These are phyloP conservation scores for Trichocladium antarcticum DNA, from an alignment of 495 filamentous ascomycete species.

Conservation along the genomic window DNA sequence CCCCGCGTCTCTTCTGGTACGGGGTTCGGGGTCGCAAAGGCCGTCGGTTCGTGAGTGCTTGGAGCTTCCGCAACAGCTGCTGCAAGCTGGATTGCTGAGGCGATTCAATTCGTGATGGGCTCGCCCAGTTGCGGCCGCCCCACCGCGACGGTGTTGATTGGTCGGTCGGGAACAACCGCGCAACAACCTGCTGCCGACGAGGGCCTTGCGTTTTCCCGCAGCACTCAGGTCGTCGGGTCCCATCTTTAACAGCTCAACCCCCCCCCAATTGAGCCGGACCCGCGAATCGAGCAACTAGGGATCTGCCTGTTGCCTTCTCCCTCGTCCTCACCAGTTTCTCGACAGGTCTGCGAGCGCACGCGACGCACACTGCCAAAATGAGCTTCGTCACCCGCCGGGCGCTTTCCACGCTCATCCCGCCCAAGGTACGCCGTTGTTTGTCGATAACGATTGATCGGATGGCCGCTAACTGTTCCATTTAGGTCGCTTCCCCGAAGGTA, in stretches of 20 bases:
- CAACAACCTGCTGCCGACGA: constrained; percentile 25
- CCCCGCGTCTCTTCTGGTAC: not conserved
- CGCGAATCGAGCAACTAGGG: constrained; percentile 6
- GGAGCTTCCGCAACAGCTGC: not conserved
- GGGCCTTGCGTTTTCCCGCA: constrained; percentile 20
- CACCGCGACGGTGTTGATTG: constrained; percentile 18
- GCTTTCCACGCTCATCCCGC: constrained; percentile 96
- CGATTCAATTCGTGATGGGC: constrained; percentile 7
- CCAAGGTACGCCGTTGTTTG: constrained; percentile 61
- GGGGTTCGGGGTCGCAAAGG: not conserved
- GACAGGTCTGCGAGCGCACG: constrained; percentile 16
- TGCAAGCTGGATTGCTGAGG: not conserved
- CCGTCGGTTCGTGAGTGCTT: not conserved
- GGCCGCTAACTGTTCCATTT: constrained; percentile 21
- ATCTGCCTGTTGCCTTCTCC: constrained; percentile 1
- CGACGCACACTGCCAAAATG: constrained; percentile 52
- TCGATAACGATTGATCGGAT: not conserved
- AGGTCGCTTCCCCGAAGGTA: constrained; percentile 86
- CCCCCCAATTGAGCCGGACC: constrained; percentile 17
- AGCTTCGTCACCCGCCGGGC: constrained; percentile 77
- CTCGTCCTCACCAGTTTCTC: constrained; percentile 11
- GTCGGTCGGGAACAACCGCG: constrained; percentile 22
- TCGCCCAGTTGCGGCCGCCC: constrained; percentile 7
- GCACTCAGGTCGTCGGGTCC: not conserved
- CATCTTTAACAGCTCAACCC: constrained; percentile 21